These are phyloP conservation scores for Epipyxis sp. DNA, from an alignment of 108 stramenopile species.

Conservation along the genomic window DNA sequence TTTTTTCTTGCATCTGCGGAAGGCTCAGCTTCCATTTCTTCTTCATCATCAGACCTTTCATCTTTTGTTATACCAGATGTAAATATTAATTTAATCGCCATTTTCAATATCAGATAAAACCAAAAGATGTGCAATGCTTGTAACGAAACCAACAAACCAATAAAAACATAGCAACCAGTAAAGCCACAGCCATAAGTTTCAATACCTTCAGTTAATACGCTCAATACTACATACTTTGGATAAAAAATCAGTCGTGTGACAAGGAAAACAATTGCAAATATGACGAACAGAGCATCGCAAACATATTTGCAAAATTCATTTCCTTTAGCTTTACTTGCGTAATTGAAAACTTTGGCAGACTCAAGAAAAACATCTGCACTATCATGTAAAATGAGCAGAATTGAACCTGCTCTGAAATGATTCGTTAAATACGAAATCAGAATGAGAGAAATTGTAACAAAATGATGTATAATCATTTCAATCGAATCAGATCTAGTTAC, in stretches of 20 bases:
- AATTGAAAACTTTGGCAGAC: constrained; percentile 54
- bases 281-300: constrained; percentile 35
- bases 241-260: constrained; percentile 44
- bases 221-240: constrained; percentile 39
- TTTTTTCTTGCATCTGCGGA: too few species aligned
- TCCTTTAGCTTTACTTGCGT: constrained; percentile 29
- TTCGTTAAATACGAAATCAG: not conserved
- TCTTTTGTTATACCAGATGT: not conserved
- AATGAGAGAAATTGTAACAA: constrained; percentile 29
- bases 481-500: constrained; percentile 10
- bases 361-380: constrained; percentile 47
- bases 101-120: constrained; percentile 37
- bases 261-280: constrained; percentile 45
- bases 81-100: constrained; percentile 18
- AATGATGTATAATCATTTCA: constrained; percentile 31
- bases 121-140: constrained; percentile 48
- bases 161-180: constrained; percentile 4
- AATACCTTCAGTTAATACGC: not conserved
- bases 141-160: constrained; percentile 34
- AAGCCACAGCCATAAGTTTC: not conserved
- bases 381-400: constrained; percentile 46
- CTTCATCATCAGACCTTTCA: constrained; percentile 26
- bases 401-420: constrained; percentile 22
- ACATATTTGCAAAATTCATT: constrained; percentile 27
- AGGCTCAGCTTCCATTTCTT: too few species aligned